Evolutionary conservation across 305 asterid genomes (phyloP), one percentile per base, ranked within the genome.

Genomic region (Nicotiana rustica): DNA sequence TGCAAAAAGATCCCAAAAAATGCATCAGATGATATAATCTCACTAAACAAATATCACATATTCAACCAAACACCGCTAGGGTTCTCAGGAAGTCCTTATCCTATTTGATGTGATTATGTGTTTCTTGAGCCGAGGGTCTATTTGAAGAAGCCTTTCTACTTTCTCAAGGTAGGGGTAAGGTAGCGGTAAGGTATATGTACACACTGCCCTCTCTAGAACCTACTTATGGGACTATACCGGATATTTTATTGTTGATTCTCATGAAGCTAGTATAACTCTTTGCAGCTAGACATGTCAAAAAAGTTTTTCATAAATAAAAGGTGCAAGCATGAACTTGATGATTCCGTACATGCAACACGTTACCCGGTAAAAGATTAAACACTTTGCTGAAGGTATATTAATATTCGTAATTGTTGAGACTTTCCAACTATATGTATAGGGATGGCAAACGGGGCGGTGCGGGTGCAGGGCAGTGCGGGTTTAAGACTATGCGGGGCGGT

Each of bases 1-100:
- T 95, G 89, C 79, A 64, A 84, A 83, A 3, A 13, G 36, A 14
- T 21, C 41, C 25, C 79, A 73, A 47, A 70, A 70, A 64, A 36
- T 31, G 44, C 18, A 66, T 29, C 75, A 82, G 77, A 82, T 65
- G 35, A 82, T 36, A 14, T 19, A 56, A 81, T 68, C 57, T 64
- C 6, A 4, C 47, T 41, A 29, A 41, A 56, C 44, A 78, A 65
- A 44, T 55, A 62, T 49, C 15, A 25, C 14, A 71, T 35, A 21
- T 75, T 21, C 3, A 17, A 75, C 13, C 14, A 47, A 35, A 19
- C 78, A 70, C 60, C 19, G 19, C 78, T 19, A 19, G 3, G 12
- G 19, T 10, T 41, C 4, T 33, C 35, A 33, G 35, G 35, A 33
- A 33, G 35, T 33, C 35, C 4, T 33, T 33, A 33, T 33, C 35